Percentiles rank a stretch among this genome's conserved stretches.
These are phyloP conservation scores for Herpetomonas tarakana DNA, from an alignment of 208 protist genomes.

Conservation along the genomic window DNA sequence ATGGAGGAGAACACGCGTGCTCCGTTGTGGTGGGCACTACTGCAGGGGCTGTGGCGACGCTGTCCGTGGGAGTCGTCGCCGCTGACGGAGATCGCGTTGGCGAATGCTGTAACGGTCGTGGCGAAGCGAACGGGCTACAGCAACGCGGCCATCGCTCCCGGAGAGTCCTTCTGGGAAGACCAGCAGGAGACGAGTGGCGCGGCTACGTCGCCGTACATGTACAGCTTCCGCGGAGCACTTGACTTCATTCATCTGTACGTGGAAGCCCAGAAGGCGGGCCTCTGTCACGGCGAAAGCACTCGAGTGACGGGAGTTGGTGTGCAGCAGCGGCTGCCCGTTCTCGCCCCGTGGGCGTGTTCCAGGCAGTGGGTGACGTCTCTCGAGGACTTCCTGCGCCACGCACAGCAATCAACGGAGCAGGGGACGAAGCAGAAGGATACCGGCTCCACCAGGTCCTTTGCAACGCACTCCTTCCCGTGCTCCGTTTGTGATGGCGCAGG, in stretches of 20 bases:
- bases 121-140: conserved; percentile 43
- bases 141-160: conserved; percentile 13
- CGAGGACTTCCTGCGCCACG: conserved; percentile 17
- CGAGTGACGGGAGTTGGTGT: not conserved
- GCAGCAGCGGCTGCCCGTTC: not conserved
- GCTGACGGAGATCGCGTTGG: conserved; percentile 55
- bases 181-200: not conserved
- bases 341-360: conserved; percentile 31
- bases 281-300: not conserved
- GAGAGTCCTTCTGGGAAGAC: conserved; percentile 18
- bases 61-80: conserved; percentile 27
- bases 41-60: conserved; percentile 40
- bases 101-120: conserved; percentile 58
- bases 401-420: not conserved
- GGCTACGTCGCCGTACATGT: conserved; percentile 16
- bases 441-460: too few relatives aligned
- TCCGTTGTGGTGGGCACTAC: conserved; percentile 42
- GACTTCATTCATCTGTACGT: conserved; percentile 40
- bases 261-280: conserved; percentile 6
- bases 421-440: too few relatives aligned
- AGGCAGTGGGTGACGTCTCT: conserved; percentile 22
- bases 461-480: too few relatives aligned
- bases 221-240: conserved; percentile 40
- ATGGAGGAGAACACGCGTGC: conserved; percentile 2
- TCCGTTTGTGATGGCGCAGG: conserved; percentile 45